These are phyloP conservation scores for Rhodotorula babjevae DNA, from an alignment of 768 basidiomycete genomes.

Conservation along the genomic window DNA sequence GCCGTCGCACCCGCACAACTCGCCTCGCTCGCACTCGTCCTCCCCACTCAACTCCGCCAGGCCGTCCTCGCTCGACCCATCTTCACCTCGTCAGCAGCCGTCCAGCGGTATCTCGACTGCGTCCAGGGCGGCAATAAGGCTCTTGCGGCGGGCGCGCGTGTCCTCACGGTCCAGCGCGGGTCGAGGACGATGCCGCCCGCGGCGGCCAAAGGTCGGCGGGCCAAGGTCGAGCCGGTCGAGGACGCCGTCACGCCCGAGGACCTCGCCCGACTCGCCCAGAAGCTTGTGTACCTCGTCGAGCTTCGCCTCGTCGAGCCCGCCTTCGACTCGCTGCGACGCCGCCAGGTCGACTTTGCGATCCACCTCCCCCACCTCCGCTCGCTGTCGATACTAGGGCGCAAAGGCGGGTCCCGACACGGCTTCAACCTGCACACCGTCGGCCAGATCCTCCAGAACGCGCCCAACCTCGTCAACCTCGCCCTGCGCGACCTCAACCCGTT, in stretches of 20 bases:
- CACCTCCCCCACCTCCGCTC: neutral
- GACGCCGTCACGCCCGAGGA: constrained; percentile 17
- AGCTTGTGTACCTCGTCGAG: neutral
- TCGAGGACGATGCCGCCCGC: neutral
- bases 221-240: neutral
- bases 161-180: neutral
- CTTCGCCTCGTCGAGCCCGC: constrained; percentile 2
- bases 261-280: constrained; percentile 8
- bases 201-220: neutral
- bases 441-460: constrained; percentile 9
- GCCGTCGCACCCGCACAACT: neutral
- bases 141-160: neutral
- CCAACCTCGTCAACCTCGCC: constrained; percentile 7
- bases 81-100: neutral
- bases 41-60: neutral
- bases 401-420: neutral
- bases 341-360: constrained; percentile 14
- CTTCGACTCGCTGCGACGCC: constrained; percentile 10
- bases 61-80: neutral
- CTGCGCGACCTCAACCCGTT: constrained; percentile 3
- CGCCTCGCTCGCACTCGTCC: constrained; percentile 9
- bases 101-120: no score
- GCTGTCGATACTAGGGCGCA: constrained; percentile 7
- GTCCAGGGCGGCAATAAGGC: neutral
- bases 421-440: constrained; percentile 37